Percentiles rank a stretch among this genome's conserved stretches.
These are phyloP conservation scores for Xerocomus spinulosus DNA, from an alignment of 768 basidiomycete species.

Conservation along the genomic window DNA sequence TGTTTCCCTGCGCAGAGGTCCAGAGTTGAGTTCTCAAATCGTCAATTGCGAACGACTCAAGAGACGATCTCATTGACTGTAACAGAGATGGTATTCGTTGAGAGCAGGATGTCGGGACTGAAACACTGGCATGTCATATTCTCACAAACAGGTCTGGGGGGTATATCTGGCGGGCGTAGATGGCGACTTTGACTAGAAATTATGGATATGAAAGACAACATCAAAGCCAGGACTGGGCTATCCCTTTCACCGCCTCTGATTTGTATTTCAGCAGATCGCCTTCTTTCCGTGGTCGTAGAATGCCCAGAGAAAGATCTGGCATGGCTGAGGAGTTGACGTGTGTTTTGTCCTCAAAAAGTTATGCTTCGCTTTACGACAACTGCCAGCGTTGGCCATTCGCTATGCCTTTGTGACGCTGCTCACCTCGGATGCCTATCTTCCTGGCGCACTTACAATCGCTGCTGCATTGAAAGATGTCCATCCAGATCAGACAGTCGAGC, in stretches of 20 bases:
- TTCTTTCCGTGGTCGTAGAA: neutral
- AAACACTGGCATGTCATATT: conserved; percentile 83
- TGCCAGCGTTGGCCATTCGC: conserved; percentile 52
- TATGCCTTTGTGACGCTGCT: conserved; percentile 90
- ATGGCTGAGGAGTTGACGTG: conserved; percentile 17
- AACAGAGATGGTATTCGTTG: conserved; percentile 85
- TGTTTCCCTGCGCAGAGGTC: conserved; percentile 51
- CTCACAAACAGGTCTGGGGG: conserved; percentile 84
- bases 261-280: conserved; percentile 9
- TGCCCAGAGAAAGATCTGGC: conserved; percentile 29
- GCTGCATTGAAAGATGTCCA: conserved; percentile 84
- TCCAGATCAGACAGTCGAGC: conserved; percentile 46
- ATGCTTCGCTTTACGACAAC: conserved; percentile 1
- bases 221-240: conserved; percentile 49
- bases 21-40: neutral
- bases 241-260: conserved; percentile 58
- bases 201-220: conserved; percentile 4
- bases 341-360: conserved; percentile 9
- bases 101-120: conserved; percentile 90
- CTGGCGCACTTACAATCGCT: conserved; percentile 83
- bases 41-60: conserved; percentile 59
- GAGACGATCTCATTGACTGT: conserved; percentile 77
- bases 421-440: conserved; percentile 88
- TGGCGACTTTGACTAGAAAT: conserved; percentile 83
- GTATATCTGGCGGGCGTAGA: conserved; percentile 88